Conservation (phyloP, 306 rosid genomes). For the Potentilla sterilis region DNA sequence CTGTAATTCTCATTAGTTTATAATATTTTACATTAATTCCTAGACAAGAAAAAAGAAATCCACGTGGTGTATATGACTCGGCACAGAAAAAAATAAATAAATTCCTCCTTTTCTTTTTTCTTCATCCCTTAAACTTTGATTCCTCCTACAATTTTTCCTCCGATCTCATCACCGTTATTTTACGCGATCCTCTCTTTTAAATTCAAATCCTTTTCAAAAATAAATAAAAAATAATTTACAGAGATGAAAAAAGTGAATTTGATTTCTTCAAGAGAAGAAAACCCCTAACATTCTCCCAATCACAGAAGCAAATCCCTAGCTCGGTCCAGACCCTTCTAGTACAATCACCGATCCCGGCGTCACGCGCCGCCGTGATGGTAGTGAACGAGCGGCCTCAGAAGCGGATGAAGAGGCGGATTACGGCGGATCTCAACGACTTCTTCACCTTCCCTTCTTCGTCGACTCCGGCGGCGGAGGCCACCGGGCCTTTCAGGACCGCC, state of each 20-base stretch:
- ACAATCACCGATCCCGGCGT: neutral
- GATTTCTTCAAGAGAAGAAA: neutral
- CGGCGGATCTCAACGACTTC: constrained; percentile 80
- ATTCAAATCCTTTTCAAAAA: neutral
- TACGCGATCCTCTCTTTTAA: neutral
- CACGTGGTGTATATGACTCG: neutral
- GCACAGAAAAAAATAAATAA: neutral
- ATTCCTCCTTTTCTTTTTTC: neutral
- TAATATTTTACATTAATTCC: neutral
- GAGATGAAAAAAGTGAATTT: neutral
- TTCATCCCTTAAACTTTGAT: neutral
- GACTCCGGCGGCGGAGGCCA: neutral
- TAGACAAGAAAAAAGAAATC: neutral
- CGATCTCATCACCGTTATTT: neutral
- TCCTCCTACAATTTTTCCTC: neutral
- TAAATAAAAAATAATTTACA: neutral
- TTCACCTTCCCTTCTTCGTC: constrained; percentile 51
- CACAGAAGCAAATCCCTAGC: neutral
- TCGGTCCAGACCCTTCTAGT: neutral
- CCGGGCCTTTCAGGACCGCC: constrained; percentile 62
- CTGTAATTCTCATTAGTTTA: neutral
- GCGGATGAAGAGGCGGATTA: constrained; percentile 81
- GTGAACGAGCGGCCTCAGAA: constrained; percentile 70
- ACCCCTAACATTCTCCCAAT: neutral
- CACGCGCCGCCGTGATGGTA: constrained; percentile 49